These are phyloP conservation scores for Domatiomyces globalis DNA, from an alignment of 2,329 filamentous ascomycete species.

Conservation along the genomic window DNA sequence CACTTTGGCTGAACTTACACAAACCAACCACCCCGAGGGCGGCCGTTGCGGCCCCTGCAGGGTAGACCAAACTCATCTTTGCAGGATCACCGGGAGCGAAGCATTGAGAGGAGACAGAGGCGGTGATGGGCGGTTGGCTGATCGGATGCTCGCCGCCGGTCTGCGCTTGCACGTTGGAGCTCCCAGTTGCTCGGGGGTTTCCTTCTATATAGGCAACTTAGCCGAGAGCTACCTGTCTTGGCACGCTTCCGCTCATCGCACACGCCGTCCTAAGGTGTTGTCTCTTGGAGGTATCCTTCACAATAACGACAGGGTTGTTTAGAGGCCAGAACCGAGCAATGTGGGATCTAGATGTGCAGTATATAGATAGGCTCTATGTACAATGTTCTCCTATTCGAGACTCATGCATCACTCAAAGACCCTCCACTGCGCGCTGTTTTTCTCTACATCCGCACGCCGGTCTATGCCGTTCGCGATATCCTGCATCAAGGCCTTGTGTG, in stretches of 20 bases:
- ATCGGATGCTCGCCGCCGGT: background rate
- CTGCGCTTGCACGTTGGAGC: background rate
- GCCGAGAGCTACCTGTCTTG: background rate
- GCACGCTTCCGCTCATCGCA: background rate
- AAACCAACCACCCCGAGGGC: conserved; percentile 60
- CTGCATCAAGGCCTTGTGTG: conserved; percentile 39
- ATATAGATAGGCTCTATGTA: too few species aligned
- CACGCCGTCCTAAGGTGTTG: too few species aligned
- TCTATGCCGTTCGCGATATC: conserved; percentile 48
- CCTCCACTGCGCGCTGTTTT: conserved; percentile 39
- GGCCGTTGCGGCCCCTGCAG: conserved; percentile 51
- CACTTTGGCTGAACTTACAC: conserved; percentile 45
- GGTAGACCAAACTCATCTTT: conserved; percentile 59
- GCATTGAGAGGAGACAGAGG: background rate
- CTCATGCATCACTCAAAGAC: conserved; percentile 32
- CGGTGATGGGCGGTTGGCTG: background rate
- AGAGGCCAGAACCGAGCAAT: background rate
- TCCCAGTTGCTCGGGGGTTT: background rate
- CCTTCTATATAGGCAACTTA: background rate
- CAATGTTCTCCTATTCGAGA: background rate
- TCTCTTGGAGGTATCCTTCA: background rate
- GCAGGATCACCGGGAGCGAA: background rate
- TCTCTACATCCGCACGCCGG: conserved; percentile 32
- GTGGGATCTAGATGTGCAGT: background rate
- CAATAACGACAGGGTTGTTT: background rate